phyloP scores from a whole-genome alignment of 2,329 filamentous ascomycete genomes.

The Trichoderma citrinoviride region DNA sequence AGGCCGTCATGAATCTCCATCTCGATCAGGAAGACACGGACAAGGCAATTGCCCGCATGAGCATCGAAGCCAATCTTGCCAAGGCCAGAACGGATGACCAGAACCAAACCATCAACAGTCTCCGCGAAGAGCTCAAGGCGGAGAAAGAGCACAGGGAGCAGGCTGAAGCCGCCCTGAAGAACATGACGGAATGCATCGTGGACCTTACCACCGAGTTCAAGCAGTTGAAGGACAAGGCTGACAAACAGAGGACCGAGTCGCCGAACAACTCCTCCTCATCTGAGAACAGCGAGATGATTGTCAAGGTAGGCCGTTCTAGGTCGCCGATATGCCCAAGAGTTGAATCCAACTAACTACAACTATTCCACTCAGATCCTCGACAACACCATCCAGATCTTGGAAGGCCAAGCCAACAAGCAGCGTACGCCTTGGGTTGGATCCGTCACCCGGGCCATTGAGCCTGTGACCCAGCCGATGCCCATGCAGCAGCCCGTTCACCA shows the following conservation, averaged over 20 bases:
- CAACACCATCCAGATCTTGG: slow-evolving; percentile 35
- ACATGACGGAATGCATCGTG: slow-evolving; percentile 31
- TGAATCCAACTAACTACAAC: background rate
- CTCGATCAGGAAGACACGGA: slow-evolving; percentile 41
- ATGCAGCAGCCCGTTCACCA: too few relatives aligned
- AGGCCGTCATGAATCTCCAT: slow-evolving; percentile 38
- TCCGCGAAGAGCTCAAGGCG: slow-evolving; percentile 33
- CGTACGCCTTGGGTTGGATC: slow-evolving; percentile 38
- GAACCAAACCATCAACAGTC: slow-evolving; percentile 33
- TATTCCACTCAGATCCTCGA: slow-evolving; percentile 32
- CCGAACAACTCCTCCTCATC: background rate
- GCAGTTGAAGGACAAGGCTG: slow-evolving; percentile 31
- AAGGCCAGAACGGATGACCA: slow-evolving; percentile 38
- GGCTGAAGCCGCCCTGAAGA: slow-evolving; percentile 31
- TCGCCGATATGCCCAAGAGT: too few relatives aligned
- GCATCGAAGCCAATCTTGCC: slow-evolving; percentile 38
- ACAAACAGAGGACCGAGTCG: slow-evolving; percentile 22
- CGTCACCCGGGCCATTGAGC: slow-evolving; percentile 35
- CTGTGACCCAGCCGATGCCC: slow-evolving; percentile 28
- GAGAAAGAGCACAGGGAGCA: slow-evolving; percentile 35
- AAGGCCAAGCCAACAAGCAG: slow-evolving; percentile 38
- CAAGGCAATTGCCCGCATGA: slow-evolving; percentile 40
- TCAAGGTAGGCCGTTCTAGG: slow-evolving; percentile 30
- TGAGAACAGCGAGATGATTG: slow-evolving; percentile 30
- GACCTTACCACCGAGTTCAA: slow-evolving; percentile 32